Conservation (phyloP, 2,329 filamentous ascomycete genomes). For the Mycosphaerelloides madeirae region DNA sequence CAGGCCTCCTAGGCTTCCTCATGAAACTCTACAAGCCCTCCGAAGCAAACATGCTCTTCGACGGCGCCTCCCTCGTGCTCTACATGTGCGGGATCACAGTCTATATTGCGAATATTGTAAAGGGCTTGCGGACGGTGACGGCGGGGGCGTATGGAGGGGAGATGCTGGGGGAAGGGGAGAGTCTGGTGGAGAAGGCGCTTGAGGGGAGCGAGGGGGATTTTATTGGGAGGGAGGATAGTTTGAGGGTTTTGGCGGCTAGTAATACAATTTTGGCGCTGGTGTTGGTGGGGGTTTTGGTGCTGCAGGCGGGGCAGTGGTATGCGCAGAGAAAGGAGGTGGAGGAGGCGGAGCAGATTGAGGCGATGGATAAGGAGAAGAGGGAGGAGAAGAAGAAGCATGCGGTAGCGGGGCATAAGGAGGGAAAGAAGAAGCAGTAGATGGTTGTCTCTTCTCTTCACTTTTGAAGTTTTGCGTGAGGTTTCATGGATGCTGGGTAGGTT, state of each 20-base stretch:
- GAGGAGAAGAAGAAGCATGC: conserved; percentile 32
- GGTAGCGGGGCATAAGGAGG: conserved; percentile 23
- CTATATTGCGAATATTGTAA: conserved; percentile 94
- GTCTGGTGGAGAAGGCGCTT: conserved; percentile 30
- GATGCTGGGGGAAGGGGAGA: conserved; percentile 33
- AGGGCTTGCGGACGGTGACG: conserved; percentile 80
- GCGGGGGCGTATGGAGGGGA: conserved; percentile 60
- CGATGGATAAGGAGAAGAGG: conserved; percentile 48
- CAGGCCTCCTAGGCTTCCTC: conserved; percentile 83
- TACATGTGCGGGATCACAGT: conserved; percentile 85
- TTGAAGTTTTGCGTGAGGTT: too few species aligned
- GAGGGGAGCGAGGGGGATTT: conserved; percentile 54
- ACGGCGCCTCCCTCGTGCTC: conserved; percentile 65
- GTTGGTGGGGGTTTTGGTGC: conserved; percentile 80
- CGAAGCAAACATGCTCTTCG: conserved; percentile 94
- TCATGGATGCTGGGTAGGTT: too few species aligned
- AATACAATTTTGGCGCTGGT: conserved; percentile 95
- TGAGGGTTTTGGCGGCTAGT: conserved; percentile 86
- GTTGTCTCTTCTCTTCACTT: too few species aligned
- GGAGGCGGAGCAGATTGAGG: conserved; percentile 64
- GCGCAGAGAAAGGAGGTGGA: conserved; percentile 88
- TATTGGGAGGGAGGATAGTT: conserved; percentile 78
- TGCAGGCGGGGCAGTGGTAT: conserved; percentile 98
- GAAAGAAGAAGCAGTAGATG: conserved; percentile 31
- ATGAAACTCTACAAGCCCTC: conserved; percentile 90